phyloP scores from a whole-genome alignment of 805 yeast species.

The Soucietia sequanensis region DNA sequence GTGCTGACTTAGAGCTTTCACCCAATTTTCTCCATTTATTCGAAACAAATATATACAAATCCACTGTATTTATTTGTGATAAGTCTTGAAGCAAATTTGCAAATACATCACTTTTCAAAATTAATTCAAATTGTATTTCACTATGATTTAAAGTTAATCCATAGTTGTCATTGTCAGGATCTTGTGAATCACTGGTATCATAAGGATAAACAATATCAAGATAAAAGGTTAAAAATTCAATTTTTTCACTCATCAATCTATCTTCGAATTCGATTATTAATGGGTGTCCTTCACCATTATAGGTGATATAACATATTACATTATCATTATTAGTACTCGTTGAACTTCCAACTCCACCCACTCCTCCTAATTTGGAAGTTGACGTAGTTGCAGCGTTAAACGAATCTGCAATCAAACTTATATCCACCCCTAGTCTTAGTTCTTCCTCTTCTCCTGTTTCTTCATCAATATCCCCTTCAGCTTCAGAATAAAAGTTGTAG shows the following conservation, averaged over 20 bases:
- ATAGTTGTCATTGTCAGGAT: slow-evolving; percentile 12
- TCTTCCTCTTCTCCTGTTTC: slow-evolving; percentile 4
- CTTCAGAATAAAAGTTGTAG: slow-evolving; percentile 19
- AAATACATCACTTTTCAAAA: slow-evolving; percentile 38
- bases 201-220: slow-evolving; percentile 26
- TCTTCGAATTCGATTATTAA: slow-evolving; percentile 43
- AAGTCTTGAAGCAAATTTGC: slow-evolving; percentile 35
- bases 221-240: slow-evolving; percentile 41
- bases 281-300: slow-evolving; percentile 40
- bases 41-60: slow-evolving; percentile 31
- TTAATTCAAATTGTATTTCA: slow-evolving; percentile 33
- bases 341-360: neutral
- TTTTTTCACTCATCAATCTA: slow-evolving; percentile 35
- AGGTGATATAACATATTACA: slow-evolving; percentile 34
- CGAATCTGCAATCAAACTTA: slow-evolving; percentile 33
- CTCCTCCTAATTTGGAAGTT: slow-evolving; percentile 5
- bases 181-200: slow-evolving; percentile 17
- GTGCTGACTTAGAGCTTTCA: slow-evolving; percentile 2
- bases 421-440: slow-evolving; percentile 33
- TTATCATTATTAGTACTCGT: slow-evolving; percentile 1
- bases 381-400: slow-evolving; percentile 30
- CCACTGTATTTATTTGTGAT: slow-evolving; percentile 33
- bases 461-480: slow-evolving; percentile 3
- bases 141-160: slow-evolving; percentile 23
- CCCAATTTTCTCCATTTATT: slow-evolving; percentile 13